These are phyloP conservation scores for Acanthamoeba pearcei DNA, from an alignment of 208 protist genomes.

Conservation along the genomic window DNA sequence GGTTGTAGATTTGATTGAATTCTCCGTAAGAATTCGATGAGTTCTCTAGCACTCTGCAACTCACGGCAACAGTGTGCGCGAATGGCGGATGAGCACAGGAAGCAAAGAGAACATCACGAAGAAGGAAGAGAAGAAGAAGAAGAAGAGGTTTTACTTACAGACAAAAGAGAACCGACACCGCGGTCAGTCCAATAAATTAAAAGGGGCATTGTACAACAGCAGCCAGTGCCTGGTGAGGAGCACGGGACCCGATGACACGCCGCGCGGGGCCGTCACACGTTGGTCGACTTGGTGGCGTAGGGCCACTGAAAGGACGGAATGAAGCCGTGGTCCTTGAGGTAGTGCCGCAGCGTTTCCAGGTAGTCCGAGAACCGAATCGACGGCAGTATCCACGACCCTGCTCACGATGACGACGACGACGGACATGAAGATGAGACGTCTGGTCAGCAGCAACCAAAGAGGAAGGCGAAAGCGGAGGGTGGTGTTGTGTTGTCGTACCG, in stretches of 20 bases:
- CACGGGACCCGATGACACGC: not conserved
- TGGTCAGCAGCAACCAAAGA: not conserved
- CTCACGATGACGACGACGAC: not conserved
- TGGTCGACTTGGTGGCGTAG: not conserved
- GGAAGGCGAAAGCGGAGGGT: not conserved
- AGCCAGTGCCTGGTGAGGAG: not conserved
- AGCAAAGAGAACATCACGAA: not conserved
- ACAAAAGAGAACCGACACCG: not conserved
- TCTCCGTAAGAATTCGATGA: too few relatives aligned
- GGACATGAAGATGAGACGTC: not conserved
- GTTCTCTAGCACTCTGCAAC: too few relatives aligned
- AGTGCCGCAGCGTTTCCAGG: conserved; percentile 62
- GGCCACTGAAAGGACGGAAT: conserved; percentile 73
- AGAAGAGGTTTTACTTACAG: conserved; percentile 40
- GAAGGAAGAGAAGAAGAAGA: not conserved
- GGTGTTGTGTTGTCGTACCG: not conserved
- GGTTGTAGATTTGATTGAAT: too few relatives aligned
- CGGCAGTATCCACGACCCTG: conserved; percentile 60
- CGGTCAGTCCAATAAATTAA: not conserved
- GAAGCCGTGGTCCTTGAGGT: conserved; percentile 72
- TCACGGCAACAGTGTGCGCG: too few relatives aligned
- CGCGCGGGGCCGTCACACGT: not conserved
- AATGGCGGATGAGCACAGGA: too few relatives aligned
- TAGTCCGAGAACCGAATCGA: conserved; percentile 62
- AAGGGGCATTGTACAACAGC: not conserved